Evolutionary conservation across 1,139 yeast species (phyloP).

Genomic region (Suhomyces bokatorum): DNA sequence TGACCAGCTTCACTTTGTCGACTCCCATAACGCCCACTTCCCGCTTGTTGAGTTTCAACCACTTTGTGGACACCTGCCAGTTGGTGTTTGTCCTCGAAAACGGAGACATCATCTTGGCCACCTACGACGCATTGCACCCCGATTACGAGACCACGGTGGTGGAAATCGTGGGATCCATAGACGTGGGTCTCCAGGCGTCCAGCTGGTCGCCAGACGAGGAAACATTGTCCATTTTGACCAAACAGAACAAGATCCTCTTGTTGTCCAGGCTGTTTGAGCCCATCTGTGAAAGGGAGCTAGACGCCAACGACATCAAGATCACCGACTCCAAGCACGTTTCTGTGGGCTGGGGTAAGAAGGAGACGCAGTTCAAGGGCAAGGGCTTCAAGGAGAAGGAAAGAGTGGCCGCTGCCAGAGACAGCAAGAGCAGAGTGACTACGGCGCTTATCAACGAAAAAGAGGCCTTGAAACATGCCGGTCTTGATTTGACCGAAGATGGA

Average conservation of each 20-base stretch:
- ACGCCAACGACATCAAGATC: slow-evolving; percentile 59
- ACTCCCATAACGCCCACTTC: slow-evolving; percentile 28
- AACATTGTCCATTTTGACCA: slow-evolving; percentile 68
- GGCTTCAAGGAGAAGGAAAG: slow-evolving; percentile 80
- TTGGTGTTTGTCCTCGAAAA: slow-evolving; percentile 60
- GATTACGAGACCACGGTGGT: slow-evolving; percentile 57
- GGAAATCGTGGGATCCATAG: slow-evolving; percentile 84
- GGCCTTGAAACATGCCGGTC: slow-evolving; percentile 66
- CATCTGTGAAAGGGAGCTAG: slow-evolving; percentile 60
- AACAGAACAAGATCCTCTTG: slow-evolving; percentile 59
- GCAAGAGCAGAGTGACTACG: slow-evolving; percentile 84
- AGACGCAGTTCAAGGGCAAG: slow-evolving; percentile 93
- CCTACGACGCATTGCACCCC: slow-evolving; percentile 52
- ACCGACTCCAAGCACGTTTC: slow-evolving; percentile 81
- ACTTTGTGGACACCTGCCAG: slow-evolving; percentile 65
- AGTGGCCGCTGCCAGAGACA: slow-evolving; percentile 55
- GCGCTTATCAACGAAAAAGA: slow-evolving; percentile 66
- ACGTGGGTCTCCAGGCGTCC: slow-evolving; percentile 71
- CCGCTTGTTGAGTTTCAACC: slow-evolving; percentile 50
- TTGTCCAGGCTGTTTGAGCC: slow-evolving; percentile 82
- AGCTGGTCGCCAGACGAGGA: slow-evolving; percentile 94
- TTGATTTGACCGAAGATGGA: slow-evolving; percentile 57
- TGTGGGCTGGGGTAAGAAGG: slow-evolving; percentile 98
- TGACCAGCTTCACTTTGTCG: slow-evolving; percentile 57
- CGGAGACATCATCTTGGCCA: slow-evolving; percentile 70